These are phyloP conservation scores for Talaromyces sp. DNA, from an alignment of 2,329 filamentous ascomycete species.

Conservation along the genomic window DNA sequence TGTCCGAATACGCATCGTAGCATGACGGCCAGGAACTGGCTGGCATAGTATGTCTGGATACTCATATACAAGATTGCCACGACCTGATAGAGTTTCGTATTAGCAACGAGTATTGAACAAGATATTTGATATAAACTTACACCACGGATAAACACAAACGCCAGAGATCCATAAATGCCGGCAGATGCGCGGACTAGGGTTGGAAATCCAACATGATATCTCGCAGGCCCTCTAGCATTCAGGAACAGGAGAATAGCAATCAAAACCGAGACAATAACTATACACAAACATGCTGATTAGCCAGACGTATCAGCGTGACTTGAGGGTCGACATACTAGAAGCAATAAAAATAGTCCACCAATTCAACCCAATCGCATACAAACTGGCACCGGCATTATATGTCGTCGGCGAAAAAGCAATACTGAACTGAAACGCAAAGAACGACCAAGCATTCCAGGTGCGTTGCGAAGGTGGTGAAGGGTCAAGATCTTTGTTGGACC, in stretches of 20 bases:
- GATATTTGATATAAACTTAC: background rate
- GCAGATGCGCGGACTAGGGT: background rate
- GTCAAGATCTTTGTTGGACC: conserved; percentile 14
- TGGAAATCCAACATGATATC: conserved; percentile 12
- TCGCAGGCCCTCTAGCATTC: conserved; percentile 5
- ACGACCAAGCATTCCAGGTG: conserved; percentile 9
- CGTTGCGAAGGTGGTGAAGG: conserved; percentile 7
- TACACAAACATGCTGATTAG: background rate
- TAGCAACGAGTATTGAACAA: background rate
- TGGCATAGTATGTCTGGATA: conserved; percentile 11
- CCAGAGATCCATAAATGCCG: conserved; percentile 10
- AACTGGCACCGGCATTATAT: conserved; percentile 9
- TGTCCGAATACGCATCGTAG: conserved; percentile 10
- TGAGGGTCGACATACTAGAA: background rate
- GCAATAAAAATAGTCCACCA: conserved; percentile 14
- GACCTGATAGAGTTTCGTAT: background rate
- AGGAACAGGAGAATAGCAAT: conserved; percentile 10
- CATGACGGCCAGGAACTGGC: conserved; percentile 10
- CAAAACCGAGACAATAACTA: conserved; percentile 10
- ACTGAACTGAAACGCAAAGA: conserved; percentile 13
- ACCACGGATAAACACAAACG: conserved; percentile 11
- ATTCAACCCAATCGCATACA: conserved; percentile 11
- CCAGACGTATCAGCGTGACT: background rate
- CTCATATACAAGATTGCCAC: conserved; percentile 11
- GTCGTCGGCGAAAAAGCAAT: conserved; percentile 12